These are phyloP conservation scores for Citrus reticulata DNA, from an alignment of 345 rosid genomes.

Conservation along the genomic window DNA sequence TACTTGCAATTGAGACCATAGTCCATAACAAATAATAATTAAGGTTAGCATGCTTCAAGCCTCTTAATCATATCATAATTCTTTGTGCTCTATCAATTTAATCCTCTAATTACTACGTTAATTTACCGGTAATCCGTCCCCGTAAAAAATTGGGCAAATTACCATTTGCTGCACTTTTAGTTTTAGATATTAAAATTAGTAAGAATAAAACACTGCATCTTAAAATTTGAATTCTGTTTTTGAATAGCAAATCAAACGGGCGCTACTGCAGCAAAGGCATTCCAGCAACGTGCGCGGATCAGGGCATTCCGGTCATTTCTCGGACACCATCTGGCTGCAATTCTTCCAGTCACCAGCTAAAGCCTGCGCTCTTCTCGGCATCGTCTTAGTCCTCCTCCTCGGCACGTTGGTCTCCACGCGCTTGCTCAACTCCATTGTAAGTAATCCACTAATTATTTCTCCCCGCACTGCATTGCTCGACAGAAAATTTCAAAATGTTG, in stretches of 20 bases:
- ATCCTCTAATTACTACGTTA: not conserved
- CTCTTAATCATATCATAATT: not conserved
- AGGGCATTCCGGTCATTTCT: conserved; percentile 24
- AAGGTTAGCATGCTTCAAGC: not conserved
- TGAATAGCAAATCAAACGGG: not conserved
- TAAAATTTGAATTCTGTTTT: too few relatives aligned
- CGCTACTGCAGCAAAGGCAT: not conserved
- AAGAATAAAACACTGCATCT: too few relatives aligned
- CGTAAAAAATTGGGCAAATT: too few relatives aligned
- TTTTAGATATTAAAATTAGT: too few relatives aligned
- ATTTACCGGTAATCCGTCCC: not conserved
- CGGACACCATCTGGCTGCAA: conserved; percentile 37
- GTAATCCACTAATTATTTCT: conserved; percentile 2
- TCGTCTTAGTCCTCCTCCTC: conserved; percentile 51
- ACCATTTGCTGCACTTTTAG: too few relatives aligned
- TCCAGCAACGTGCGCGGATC: conserved; percentile 19
- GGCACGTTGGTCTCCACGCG: conserved; percentile 67
- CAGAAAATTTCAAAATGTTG: too few relatives aligned
- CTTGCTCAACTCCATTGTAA: conserved; percentile 51
- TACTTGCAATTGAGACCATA: not conserved
- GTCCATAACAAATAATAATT: not conserved
- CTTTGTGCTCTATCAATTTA: not conserved
- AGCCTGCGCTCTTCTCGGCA: conserved; percentile 28
- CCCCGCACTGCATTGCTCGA: too few relatives aligned
- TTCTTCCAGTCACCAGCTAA: conserved; percentile 35